These are phyloP conservation scores for Penicillium sp. DNA, from an alignment of 2,329 filamentous ascomycete species.

Conservation along the genomic window DNA sequence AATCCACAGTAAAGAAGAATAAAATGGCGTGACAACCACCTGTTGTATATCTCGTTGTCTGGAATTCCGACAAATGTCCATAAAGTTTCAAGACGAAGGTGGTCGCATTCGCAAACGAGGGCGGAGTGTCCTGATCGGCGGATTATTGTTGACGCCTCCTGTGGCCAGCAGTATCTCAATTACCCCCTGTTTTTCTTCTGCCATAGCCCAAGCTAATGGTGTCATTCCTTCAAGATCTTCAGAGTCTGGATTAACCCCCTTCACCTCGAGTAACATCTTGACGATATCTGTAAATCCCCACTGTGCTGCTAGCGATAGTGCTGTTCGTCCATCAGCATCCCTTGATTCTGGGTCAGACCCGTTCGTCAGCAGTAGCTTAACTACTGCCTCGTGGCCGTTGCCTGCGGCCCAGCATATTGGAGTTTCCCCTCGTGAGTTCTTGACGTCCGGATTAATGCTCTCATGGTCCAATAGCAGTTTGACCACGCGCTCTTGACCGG, in stretches of 20 bases:
- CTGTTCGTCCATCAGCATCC: background rate
- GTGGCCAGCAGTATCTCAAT: background rate
- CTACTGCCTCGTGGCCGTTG: background rate
- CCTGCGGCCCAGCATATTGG: background rate
- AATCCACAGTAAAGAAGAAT: too few relatives aligned
- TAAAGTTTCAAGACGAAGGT: too few relatives aligned
- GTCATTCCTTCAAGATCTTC: background rate
- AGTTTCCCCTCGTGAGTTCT: background rate
- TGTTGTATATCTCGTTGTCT: too few relatives aligned
- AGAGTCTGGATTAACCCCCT: background rate
- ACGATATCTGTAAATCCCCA: background rate
- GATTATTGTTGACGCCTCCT: background rate
- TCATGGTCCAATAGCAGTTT: background rate
- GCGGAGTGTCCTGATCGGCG: too few relatives aligned
- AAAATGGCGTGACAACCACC: too few relatives aligned
- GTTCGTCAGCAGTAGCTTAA: background rate
- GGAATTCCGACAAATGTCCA: too few relatives aligned
- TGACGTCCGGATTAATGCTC: background rate
- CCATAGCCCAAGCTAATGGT: background rate
- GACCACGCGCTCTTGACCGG: background rate
- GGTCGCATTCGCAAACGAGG: too few relatives aligned
- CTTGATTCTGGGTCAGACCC: background rate
- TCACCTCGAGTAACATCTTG: background rate
- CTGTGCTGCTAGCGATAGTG: background rate
- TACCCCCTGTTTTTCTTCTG: background rate